Conservation (phyloP, 2,329 filamentous ascomycete species). For the Aaosphaeria pasadenensis region DNA sequence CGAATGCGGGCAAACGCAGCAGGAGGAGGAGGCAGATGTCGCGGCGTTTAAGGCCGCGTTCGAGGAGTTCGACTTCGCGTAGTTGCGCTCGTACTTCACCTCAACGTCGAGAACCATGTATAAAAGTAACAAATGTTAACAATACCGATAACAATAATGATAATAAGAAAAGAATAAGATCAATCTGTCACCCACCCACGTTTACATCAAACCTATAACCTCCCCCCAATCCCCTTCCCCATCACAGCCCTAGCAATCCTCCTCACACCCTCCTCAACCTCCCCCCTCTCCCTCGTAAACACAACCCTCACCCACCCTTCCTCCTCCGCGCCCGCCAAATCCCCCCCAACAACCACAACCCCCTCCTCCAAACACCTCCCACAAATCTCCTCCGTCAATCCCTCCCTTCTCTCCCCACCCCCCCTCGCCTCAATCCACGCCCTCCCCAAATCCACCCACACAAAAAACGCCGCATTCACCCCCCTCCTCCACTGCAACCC, state of each 20-base stretch:
- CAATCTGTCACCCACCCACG: too few relatives aligned
- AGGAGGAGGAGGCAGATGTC: constrained; percentile 77
- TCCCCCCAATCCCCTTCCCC: too few relatives aligned
- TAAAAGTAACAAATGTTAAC: too few relatives aligned
- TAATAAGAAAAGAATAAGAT: too few relatives aligned
- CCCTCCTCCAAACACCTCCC: background rate
- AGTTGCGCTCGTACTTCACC: background rate
- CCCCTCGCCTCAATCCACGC: background rate
- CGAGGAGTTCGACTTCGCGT: constrained; percentile 80
- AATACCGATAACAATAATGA: too few relatives aligned
- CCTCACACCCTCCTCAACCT: background rate
- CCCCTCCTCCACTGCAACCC: background rate
- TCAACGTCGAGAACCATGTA: too few relatives aligned
- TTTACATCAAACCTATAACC: too few relatives aligned
- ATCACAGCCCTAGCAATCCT: background rate
- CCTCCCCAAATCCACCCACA: background rate
- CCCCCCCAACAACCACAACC: background rate
- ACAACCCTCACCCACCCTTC: background rate
- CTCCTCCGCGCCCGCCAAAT: background rate
- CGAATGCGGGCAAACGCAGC: constrained; percentile 72
- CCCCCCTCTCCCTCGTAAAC: background rate
- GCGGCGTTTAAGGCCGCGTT: constrained; percentile 78
- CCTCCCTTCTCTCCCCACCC: background rate
- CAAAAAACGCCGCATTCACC: background rate
- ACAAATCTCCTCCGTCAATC: background rate